phyloP scores from a whole-genome alignment of 208 protist genomes.

The Crithidia sp. region DNA sequence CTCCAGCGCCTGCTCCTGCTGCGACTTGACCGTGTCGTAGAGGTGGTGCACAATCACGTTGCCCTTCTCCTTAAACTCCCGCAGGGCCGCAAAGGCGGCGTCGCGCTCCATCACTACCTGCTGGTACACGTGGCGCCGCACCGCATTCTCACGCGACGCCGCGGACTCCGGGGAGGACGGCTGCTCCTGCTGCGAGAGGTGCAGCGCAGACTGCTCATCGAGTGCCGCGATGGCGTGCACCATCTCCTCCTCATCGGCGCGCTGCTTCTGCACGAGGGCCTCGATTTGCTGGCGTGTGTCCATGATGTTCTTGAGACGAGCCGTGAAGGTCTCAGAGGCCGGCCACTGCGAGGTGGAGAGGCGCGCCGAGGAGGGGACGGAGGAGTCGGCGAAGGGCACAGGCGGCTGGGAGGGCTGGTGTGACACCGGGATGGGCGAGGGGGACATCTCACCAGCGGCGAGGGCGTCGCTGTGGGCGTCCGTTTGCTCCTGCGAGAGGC shows the following conservation, averaged over 20 bases:
- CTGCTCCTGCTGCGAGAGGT: conserved; percentile 2
- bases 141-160: background rate
- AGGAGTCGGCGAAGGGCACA: conserved; percentile 3
- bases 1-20: conserved; percentile 39
- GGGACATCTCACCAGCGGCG: conserved; percentile 3
- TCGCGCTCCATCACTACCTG: conserved; percentile 54
- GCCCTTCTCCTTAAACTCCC: conserved; percentile 52
- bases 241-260: conserved; percentile 32
- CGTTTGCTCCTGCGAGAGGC: background rate
- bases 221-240: conserved; percentile 12
- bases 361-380: conserved; percentile 11
- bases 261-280: conserved; percentile 28
- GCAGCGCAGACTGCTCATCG: conserved; percentile 20
- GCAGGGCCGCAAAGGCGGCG: conserved; percentile 43
- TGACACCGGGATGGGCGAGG: conserved; percentile 1
- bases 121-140: conserved; percentile 12
- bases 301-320: conserved; percentile 32
- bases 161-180: conserved; percentile 1
- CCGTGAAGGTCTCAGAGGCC: conserved; percentile 25
- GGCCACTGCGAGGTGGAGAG: conserved; percentile 17
- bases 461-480: background rate
- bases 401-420: conserved; percentile 6
- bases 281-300: conserved; percentile 36
- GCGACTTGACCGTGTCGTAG: conserved; percentile 40
- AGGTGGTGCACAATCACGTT: conserved; percentile 55